phyloP scores from a whole-genome alignment of 805 yeast species.

The Vanderwaltozyma yarrowii region DNA sequence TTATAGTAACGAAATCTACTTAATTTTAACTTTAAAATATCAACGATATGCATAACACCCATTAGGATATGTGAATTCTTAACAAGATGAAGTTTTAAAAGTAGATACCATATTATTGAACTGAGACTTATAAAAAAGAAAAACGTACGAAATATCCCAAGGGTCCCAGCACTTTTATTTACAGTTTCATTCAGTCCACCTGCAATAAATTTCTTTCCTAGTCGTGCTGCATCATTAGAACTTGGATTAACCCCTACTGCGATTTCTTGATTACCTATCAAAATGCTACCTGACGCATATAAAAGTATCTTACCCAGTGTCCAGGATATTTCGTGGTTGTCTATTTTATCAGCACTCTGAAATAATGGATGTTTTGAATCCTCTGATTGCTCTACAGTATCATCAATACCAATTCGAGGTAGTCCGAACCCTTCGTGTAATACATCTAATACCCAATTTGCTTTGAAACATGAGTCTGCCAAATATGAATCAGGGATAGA shows the following conservation, averaged over 20 bases:
- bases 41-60: not conserved
- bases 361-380: slow-evolving; percentile 46
- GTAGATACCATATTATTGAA: not conserved
- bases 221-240: slow-evolving; percentile 6
- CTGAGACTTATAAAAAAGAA: not conserved
- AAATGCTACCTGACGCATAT: slow-evolving; percentile 65
- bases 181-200: slow-evolving; percentile 6
- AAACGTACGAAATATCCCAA: not conserved
- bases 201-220: slow-evolving; percentile 19
- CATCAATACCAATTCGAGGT: slow-evolving; percentile 49
- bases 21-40: slow-evolving; percentile 5
- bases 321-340: slow-evolving; percentile 90
- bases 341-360: slow-evolving; percentile 68
- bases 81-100: not conserved
- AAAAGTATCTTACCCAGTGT: slow-evolving; percentile 81
- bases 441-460: slow-evolving; percentile 85
- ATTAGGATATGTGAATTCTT: not conserved
- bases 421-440: slow-evolving; percentile 87
- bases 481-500: slow-evolving; percentile 47
- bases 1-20: not conserved
- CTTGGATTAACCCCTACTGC: slow-evolving; percentile 25
- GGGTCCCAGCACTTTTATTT: not conserved
- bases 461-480: slow-evolving; percentile 81
- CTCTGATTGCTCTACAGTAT: slow-evolving; percentile 14
- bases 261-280: slow-evolving; percentile 5